Base-by-base conservation (phyloP, 345 rosid species). In the Noccaea bulbosa region DNA sequence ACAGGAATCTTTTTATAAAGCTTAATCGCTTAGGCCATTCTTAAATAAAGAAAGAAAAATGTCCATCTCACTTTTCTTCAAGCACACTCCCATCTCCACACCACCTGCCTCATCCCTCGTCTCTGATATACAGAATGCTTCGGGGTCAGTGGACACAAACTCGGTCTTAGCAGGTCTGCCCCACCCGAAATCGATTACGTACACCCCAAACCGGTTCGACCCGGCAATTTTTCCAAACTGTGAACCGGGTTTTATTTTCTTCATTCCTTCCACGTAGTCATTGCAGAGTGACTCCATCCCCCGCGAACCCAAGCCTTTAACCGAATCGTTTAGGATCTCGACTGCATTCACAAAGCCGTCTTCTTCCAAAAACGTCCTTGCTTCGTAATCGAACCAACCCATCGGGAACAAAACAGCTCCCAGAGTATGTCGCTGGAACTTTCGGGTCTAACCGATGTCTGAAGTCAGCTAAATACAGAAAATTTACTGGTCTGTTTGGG, bases 51-150 rank as follows among this genome's bases (percentile, higher is more conserved):
- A 44, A 56, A 24, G 22, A 16, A 69, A 55, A 0, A 30, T 11
- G 5, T 56, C 9, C 45, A 69, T 69, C 50, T 69, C 73, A 44
- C 4, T 44, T 27, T 30, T 69, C 35, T 69, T 56, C 55, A 69
- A 34, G 33, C 64, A 56, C 1, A 78, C 6, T 3, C 75, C 72
- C 9, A 79, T 39, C 62, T 74, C 77, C 12, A 75, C 67, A 1
- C 77, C 74, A 39, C 72, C 79, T 0, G 14, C 2, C 48, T 68
- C 77, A 17, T 74, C 46, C 38, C 22, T 64, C 35, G 22, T 70
- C 22, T 53, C 66, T 11, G 57, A 53, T 67, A 75, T 60, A 2
- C 48, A 75, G 15, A 79, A 38, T 4, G 6, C 69, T 24, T n/a
- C 62, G 5, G 58, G 47, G 38, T 60, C 67, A 1, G 39, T 49